Conservation (phyloP, 176 grass and related monocot genomes). For the Musa acuminata region DNA sequence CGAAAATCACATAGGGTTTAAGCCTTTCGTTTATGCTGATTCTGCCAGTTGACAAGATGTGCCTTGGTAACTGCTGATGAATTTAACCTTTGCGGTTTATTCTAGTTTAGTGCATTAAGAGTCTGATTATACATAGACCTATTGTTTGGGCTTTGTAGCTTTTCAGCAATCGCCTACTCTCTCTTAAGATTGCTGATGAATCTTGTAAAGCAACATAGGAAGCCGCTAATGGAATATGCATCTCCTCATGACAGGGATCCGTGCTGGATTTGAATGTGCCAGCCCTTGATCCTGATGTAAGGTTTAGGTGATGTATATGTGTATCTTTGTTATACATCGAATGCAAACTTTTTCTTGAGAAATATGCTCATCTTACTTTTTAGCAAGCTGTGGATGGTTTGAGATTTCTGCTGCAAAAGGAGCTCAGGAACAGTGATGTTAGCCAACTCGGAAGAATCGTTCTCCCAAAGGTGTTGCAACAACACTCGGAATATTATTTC, state of each 20-base stretch:
- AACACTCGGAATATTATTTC: background rate
- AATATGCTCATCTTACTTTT: conserved; percentile 14
- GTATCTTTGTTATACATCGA: background rate
- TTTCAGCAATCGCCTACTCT: background rate
- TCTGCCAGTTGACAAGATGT: too few species aligned
- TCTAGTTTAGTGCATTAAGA: too few species aligned
- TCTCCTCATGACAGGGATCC: conserved; percentile 46
- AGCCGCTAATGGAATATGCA: background rate
- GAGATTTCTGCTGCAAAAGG: conserved; percentile 77
- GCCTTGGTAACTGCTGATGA: too few species aligned
- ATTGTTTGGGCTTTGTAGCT: background rate
- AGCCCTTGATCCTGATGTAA: conserved; percentile 66
- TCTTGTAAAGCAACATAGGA: background rate
- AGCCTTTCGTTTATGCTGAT: too few species aligned
- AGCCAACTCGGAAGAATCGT: conserved; percentile 82
- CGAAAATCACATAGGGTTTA: too few species aligned
- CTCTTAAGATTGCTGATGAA: background rate
- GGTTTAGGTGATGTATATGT: conserved; percentile 21
- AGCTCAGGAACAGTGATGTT: conserved; percentile 75
- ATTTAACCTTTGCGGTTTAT: too few species aligned
- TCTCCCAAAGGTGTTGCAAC: conserved; percentile 65
- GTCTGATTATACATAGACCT: background rate
- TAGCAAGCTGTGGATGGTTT: conserved; percentile 58
- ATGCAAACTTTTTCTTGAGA: conserved; percentile 3
- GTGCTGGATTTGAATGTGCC: conserved; percentile 54